A percentile compares a stretch with the other conserved stretches of the same genome.
Evolutionary conservation across 2,329 filamentous ascomycete genomes (phyloP).

Genomic region (Sclerotinia glacialis): DNA sequence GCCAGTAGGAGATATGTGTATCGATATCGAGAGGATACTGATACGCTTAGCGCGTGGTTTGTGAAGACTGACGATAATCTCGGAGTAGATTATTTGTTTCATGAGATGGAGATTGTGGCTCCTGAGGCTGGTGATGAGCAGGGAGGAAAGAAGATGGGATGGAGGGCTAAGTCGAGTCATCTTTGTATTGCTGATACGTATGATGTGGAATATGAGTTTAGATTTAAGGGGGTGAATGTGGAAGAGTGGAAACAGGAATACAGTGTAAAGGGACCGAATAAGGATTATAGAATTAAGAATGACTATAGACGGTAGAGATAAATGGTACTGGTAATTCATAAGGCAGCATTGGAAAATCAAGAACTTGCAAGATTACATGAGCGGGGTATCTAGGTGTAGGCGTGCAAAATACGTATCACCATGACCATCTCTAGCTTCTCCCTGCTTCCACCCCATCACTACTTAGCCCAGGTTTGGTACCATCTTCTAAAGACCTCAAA

Average conservation of each 20-base stretch:
- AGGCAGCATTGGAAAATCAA: background rate
- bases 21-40: conserved; percentile 60
- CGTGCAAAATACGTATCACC: background rate
- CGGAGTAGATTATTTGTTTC: conserved; percentile 71
- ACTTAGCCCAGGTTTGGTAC: background rate
- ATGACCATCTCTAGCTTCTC: background rate
- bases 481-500: background rate
- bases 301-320: conserved; percentile 43
- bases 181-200: conserved; percentile 71
- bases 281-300: conserved; percentile 65
- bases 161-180: conserved; percentile 61
- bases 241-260: conserved; percentile 60
- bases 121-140: conserved; percentile 36
- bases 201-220: conserved; percentile 66
- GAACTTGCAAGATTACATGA: too few species aligned
- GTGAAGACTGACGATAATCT: conserved; percentile 56
- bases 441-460: too few species aligned
- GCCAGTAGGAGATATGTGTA: conserved; percentile 69
- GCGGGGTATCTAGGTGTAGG: background rate
- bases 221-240: conserved; percentile 56
- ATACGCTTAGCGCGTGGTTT: conserved; percentile 71
- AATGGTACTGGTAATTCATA: too few species aligned
- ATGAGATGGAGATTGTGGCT: conserved; percentile 61
- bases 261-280: conserved; percentile 66
- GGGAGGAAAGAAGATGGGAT: background rate